Evolutionary conservation across 116 monocot species (phyloP), one percentile per base, ranked within the genome.

Genomic region (Posidonia oceanica): DNA sequence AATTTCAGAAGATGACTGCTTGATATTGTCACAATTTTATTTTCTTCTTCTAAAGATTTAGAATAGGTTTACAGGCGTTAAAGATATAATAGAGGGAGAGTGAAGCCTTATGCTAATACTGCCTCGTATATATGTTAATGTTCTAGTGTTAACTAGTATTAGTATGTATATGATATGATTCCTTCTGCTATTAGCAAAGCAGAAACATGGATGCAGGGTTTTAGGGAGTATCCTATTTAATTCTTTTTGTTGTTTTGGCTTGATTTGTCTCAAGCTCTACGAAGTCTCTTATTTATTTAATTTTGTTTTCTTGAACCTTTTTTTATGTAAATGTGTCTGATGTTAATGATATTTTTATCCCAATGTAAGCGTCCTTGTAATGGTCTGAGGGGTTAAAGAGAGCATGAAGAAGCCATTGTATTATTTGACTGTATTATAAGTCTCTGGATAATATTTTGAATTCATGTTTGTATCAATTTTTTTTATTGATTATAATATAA

Each of bases 131-230:
- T 29, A 37, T 36, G 12, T n/a, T n/a, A n/a, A n/a, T n/a, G n/a
- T 29, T 29, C 29, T 1, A 29, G 29, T 29, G 29, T 29, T 29
- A 29, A 29, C 29, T 29, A 39, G 37, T 7, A 3, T 39, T 40
- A 51, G 48, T 20, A 14, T 60, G 20, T 15, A 20, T 20, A 36
- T 36, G 29, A 52, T 52, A 53, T 15, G 36, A 52, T 53, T 15
- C 54, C 53, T 68, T 52, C 54, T 54, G 68, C 53, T 68, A 54
- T 67, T 21, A 16, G 51, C 66, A 53, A 68, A 68, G 68, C 53
- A 68, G 48, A 54, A 68, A 36, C n/a, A 68, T 68, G 68, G 68
- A 68, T 68, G 68, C 68, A 11, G 15, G 42, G 36, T 68, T 68
- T 68, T 68, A 68, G 54, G 68, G 17, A 38, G 68, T 54, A 54